phyloP scores from a whole-genome alignment of 148 eudicot species.

The Rhododendron henanense region DNA sequence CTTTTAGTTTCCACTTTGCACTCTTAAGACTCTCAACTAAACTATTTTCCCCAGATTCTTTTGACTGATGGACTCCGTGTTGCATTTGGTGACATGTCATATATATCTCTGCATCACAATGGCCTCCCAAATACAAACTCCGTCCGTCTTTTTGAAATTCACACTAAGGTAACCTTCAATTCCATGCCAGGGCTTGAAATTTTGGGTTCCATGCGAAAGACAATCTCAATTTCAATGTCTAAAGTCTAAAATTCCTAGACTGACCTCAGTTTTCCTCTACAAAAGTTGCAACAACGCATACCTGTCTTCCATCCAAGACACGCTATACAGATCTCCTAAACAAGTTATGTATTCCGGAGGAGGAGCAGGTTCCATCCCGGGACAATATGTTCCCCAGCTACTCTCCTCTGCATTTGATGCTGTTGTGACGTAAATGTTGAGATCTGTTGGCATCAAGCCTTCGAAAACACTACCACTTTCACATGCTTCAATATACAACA shows the following conservation, averaged over 20 bases:
- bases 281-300: slow-evolving; percentile 6
- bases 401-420: slow-evolving; percentile 73
- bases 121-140: background rate
- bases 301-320: slow-evolving; percentile 95
- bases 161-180: background rate
- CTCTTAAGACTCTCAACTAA: background rate
- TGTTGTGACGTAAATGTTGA: slow-evolving; percentile 61
- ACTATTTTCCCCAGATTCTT: background rate
- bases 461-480: slow-evolving; percentile 78
- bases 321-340: slow-evolving; percentile 76
- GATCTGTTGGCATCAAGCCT: slow-evolving; percentile 49
- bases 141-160: background rate
- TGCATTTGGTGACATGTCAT: background rate
- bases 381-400: slow-evolving; percentile 80
- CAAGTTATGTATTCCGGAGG: slow-evolving; percentile 57
- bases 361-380: slow-evolving; percentile 60
- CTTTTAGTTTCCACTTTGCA: background rate
- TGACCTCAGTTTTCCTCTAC: background rate
- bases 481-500: slow-evolving; percentile 74
- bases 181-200: background rate
- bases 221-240: background rate
- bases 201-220: background rate
- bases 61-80: background rate
- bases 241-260: background rate
- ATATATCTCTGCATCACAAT: background rate